Conservation (phyloP, 768 basidiomycete species). For the Suillus americanus region DNA sequence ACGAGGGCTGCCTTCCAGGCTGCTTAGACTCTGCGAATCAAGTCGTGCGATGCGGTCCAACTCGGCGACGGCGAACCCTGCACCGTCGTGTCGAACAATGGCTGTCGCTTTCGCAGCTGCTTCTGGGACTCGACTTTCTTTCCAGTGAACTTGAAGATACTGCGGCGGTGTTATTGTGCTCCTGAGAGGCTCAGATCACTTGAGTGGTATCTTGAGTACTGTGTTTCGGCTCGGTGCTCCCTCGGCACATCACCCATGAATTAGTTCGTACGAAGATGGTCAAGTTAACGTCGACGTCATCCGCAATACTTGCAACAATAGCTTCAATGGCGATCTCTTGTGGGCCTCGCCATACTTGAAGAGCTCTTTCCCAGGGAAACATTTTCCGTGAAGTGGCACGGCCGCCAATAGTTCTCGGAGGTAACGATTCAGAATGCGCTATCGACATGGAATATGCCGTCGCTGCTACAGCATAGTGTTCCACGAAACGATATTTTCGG, state of each 20-base stretch:
- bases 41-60: constrained; percentile 44
- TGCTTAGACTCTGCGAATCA: constrained; percentile 65
- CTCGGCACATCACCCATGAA: constrained; percentile 32
- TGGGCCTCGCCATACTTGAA: constrained; percentile 80
- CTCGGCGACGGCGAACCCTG: constrained; percentile 54
- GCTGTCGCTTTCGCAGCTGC: constrained; percentile 33
- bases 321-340: constrained; percentile 59
- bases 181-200: constrained; percentile 46
- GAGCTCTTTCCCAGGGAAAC: constrained; percentile 75
- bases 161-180: constrained; percentile 40
- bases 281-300: constrained; percentile 48
- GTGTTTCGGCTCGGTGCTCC: constrained; percentile 29
- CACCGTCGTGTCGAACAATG: constrained; percentile 36
- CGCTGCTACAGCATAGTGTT: constrained; percentile 66
- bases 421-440: constrained; percentile 64
- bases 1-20: constrained; percentile 59
- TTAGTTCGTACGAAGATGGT: constrained; percentile 43
- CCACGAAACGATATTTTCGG: constrained; percentile 50
- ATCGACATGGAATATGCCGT: constrained; percentile 79
- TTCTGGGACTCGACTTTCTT: constrained; percentile 32
- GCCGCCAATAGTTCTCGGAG: constrained; percentile 64
- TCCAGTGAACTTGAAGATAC: constrained; percentile 49
- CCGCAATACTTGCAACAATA: constrained; percentile 52
- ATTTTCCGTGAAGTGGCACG: constrained; percentile 66
- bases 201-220: constrained; percentile 31